Percentiles rank a stretch among this genome's conserved stretches.
phyloP scores from a whole-genome alignment of 2,329 filamentous ascomycete species.

The Calonectria pseudoreteaudii region DNA sequence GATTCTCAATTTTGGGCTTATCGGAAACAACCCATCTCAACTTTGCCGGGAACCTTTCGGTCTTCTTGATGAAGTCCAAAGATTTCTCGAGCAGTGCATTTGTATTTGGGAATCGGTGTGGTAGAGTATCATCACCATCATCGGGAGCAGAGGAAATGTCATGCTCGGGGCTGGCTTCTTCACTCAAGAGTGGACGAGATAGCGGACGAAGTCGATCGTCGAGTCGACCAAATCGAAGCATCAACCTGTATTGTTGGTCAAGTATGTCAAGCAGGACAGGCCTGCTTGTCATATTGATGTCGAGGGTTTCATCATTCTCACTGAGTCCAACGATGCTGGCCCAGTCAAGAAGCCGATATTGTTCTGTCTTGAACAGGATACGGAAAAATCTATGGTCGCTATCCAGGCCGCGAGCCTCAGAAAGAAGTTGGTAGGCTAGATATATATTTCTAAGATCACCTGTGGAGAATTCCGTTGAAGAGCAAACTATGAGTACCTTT shows the following conservation, averaged over 20 bases:
- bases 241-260: neutral
- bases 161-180: neutral
- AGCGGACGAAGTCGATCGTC: neutral
- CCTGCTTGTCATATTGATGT: neutral
- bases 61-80: neutral
- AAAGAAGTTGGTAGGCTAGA: neutral
- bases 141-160: too few species aligned
- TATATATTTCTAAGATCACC: neutral
- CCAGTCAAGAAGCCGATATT: neutral
- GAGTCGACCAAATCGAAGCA: neutral
- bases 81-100: neutral
- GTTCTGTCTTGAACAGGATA: neutral
- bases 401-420: neutral
- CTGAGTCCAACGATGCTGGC: neutral
- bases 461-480: too few species aligned
- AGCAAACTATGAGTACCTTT: neutral
- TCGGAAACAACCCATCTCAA: neutral
- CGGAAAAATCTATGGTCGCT: neutral
- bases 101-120: neutral
- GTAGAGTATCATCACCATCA: neutral
- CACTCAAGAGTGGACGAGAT: neutral
- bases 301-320: neutral
- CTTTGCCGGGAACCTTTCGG: neutral
- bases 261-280: neutral
- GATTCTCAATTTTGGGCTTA: neutral